Evolutionary conservation across 75 land plant genomes (phyloP), one percentile per base, ranked within the genome.

Genomic region (Larix kaempferi): DNA sequence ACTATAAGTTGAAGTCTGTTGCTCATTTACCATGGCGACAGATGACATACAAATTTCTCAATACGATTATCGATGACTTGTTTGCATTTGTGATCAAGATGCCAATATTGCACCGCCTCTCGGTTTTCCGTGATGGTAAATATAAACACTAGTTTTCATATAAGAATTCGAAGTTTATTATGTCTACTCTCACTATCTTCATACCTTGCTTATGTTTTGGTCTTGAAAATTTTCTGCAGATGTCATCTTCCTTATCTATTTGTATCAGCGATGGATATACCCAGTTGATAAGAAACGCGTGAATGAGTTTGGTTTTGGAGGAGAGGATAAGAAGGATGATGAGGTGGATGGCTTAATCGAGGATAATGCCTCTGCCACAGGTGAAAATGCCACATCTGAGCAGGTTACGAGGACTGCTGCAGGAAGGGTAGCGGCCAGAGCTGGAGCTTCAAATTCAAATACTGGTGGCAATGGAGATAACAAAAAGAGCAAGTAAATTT

Each of bases 1-100:
- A 97, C 86, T 97, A 97, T 71, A 97, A 97, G 86, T 82, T 97
- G 64, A 88, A 97, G 74, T 97, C 99, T 33, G 99, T 97, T 80
- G 99, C 99, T 39, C 99, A 97, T 82, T 58, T 97, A 61, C 99
- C 99, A 16, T 97, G 99, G 99, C 89, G 99, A 56, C 99, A 97
- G 72, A 97, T 97, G 99, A 97, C 99, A n/a, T 97, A 97, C 91
- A 97, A 97, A 76, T 97, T 97, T 76, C 89, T 97, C 33, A 97
- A 97, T 74, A 97, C 99, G 12, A 92, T 97, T 59, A 94, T 97
- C 57, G 99, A 97, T 79, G 99, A 97, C 82, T 92, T 97, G 26
- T 97, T 97, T 84, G 99, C 99, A 22, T 97, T 97, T 82, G 99
- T 97, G 41, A 97, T 97, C 76, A 97, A 97, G 83, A 97, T 97